A percentile compares a stretch with the other conserved stretches of the same genome.
Conservation (phyloP, 345 rosid genomes). For the Eucalyptus marginata region DNA sequence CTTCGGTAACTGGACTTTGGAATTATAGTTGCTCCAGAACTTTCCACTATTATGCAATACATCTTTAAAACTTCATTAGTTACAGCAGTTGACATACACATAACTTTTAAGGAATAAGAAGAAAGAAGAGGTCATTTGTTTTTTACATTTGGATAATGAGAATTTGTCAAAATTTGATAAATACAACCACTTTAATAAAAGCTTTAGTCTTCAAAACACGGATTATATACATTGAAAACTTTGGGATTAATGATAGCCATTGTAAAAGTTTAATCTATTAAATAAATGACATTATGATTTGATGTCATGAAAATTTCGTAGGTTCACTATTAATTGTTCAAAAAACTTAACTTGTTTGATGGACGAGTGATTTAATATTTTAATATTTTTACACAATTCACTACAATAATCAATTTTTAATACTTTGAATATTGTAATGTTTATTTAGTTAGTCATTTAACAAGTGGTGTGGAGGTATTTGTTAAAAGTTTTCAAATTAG, state of each 20-base stretch:
- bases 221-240: background rate
- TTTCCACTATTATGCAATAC: background rate
- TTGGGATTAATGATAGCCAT: background rate
- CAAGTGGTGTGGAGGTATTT: background rate
- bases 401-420: background rate
- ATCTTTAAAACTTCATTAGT: background rate
- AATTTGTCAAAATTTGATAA: background rate
- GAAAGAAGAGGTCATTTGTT: background rate
- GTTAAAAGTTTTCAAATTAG: background rate
- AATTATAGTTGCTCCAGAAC: no score
- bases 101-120: background rate
- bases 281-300: background rate
- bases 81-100: background rate
- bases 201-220: background rate
- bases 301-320: background rate
- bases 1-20: background rate
- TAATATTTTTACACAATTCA: background rate
- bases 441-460: background rate
- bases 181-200: background rate
- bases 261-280: background rate
- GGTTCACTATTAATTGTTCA: background rate
- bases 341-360: background rate
- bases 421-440: background rate
- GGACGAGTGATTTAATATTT: background rate
- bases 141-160: background rate